Evolutionary conservation across 768 basidiomycete species (phyloP), one percentile per base, ranked within the genome.

Genomic region (Xerocomellus chrysenteron): DNA sequence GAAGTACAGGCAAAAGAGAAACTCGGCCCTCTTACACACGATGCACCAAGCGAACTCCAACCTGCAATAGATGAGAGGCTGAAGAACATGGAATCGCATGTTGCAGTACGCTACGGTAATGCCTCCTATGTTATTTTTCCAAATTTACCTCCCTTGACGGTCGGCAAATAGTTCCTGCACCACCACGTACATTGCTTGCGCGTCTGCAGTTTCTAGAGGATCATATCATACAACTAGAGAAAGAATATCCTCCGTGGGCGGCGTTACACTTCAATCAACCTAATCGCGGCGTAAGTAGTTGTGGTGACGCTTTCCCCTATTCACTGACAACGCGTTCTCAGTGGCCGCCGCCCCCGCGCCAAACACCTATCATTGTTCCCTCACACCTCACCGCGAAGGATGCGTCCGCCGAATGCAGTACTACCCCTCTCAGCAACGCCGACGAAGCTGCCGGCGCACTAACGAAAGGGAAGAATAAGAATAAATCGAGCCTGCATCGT

Each of bases 231-330:
- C 80, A 79, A 48, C 76, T 93, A 2, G 90, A 93, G 68, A 88
- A 83, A 63, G 89, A 91, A 50, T 92, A 90, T 64, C 90, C 90
- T 3, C 88, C 90, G 6, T 92, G 90, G 90, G 88, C 90, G 0
- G 89, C 90, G 9, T 73, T 92, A n/a, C 90, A 92, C 66, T 92
- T 92, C 68, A 91, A 88, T 54, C 90, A 93, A 66, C 91, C 91
- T 3, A 80, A 84, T 63, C 83, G 91, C 55, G 88, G 85, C 28
- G 91, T 92, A 73, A 47, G 88, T 79, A 5, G 53, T 17, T 36
- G 54, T 53, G 28, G 39, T n/a, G 47, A 37, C 41, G 40, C 13
- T 17, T 50, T 28, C 19, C 1, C 21, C 11, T 11, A 7, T 47
- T 26, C 13, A 11, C 51, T 52, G 26, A 43, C 30, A 28, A 32